Base-by-base conservation (phyloP, 2,329 filamentous ascomycete species). In the Aspergillus aculeatinus region DNA sequence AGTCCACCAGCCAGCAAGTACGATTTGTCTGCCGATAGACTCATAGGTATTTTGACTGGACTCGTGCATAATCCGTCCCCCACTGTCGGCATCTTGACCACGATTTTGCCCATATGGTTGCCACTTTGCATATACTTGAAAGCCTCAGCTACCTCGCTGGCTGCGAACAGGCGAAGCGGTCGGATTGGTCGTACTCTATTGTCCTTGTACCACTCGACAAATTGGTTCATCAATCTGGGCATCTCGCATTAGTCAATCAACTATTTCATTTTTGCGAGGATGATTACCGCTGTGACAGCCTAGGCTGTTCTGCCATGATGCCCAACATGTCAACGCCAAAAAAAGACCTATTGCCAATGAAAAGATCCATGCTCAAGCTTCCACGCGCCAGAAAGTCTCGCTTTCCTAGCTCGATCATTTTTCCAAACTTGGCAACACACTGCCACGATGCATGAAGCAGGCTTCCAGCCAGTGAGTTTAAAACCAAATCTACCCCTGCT, bases 1-100 rank as follows among this genome's bases (percentile, higher is more conserved):
- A 86, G 73, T 0, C 83, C 83, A 11, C 85, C 85, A 2, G 79
- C 77, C 2, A 87, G 70, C 3, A 87, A 61, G 59, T 87, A 87
- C 0, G 83, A 29, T 9, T 29, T 29, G 27, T 29, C 2, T 29
- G 9, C 7, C 7, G 27, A 29, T 9, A 29, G 2, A 29, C 7
- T 29, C 2, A 29, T 0, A 3, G 27, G 27, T 2, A 29, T 9
- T 10, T 29, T 29, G 7, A 2, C 27, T 9, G 27, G 27, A 10
- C 7, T 29, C 1, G 7, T 29, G 9, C 7, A 29, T 7, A 29
- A 9, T 1, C 27, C 27, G 27, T 29, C 27, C 9, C 27, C 27
- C 2, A 9, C 7, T 29, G 27, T 29, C 1, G 62, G 57, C 48
- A 66, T 52, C 9, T 47, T 29, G 5, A 61, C 39, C 2, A 61